Evolutionary conservation across 495 filamentous ascomycete species (phyloP).

Genomic region (Aspergillus ellipticus): DNA sequence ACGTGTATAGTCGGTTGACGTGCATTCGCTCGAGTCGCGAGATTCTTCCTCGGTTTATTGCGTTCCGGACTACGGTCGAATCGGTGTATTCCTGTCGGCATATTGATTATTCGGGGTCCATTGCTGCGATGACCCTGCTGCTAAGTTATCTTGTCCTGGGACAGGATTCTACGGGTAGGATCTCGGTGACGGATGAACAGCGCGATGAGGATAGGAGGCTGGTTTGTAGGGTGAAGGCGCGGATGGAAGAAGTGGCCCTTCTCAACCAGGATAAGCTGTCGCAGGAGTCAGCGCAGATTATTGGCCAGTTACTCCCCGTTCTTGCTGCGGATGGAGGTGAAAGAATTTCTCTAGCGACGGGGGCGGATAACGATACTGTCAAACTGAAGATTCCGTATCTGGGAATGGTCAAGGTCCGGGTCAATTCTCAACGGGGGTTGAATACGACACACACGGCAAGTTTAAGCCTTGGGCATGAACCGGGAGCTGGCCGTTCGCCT

Average conservation of each 20-base stretch:
- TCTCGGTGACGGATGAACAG: background rate
- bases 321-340: background rate
- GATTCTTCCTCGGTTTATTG: background rate
- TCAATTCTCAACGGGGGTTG: too few relatives aligned
- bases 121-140: background rate
- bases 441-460: too few relatives aligned
- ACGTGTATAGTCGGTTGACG: background rate
- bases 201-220: background rate
- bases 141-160: background rate
- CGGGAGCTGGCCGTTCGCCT: too few relatives aligned
- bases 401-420: background rate
- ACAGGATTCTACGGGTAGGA: background rate
- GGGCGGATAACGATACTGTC: background rate
- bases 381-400: background rate
- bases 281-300: background rate
- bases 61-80: background rate
- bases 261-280: constrained; percentile 3
- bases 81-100: background rate
- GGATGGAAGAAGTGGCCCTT: background rate
- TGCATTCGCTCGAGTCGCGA: background rate
- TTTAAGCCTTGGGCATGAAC: too few relatives aligned
- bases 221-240: background rate
- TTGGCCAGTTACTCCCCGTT: background rate
- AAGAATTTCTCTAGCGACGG: background rate
- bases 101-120: background rate